These are phyloP conservation scores for Pestalotiopsis sp. DNA, from an alignment of 2,329 filamentous ascomycete genomes.

Conservation along the genomic window DNA sequence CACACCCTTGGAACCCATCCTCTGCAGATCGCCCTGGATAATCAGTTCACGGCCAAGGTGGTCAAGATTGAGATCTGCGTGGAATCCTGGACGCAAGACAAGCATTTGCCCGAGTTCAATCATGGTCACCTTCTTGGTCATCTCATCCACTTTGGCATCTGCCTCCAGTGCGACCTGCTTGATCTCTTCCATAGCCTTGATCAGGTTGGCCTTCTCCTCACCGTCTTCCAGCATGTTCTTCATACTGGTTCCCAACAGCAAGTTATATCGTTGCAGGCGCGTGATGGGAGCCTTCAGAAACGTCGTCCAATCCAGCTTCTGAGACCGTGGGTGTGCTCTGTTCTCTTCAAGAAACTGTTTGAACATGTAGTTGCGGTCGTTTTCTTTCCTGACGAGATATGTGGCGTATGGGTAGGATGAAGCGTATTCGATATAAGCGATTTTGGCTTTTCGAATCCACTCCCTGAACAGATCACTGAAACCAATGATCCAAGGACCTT, in stretches of 20 bases:
- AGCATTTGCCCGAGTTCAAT: constrained; percentile 83
- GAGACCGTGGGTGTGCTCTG: constrained; percentile 75
- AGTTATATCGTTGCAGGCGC: constrained; percentile 83
- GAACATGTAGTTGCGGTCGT: constrained; percentile 84
- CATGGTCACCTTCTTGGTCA: constrained; percentile 87
- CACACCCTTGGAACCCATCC: constrained; percentile 86
- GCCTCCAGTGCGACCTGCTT: constrained; percentile 87
- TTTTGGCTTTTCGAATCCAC: constrained; percentile 93
- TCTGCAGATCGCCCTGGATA: constrained; percentile 83
- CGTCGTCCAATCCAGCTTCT: constrained; percentile 89
- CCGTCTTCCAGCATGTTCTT: constrained; percentile 82
- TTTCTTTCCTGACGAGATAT: constrained; percentile 81
- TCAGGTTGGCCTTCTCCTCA: constrained; percentile 86
- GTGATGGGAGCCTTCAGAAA: constrained; percentile 94
- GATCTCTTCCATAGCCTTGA: constrained; percentile 87
- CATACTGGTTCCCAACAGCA: constrained; percentile 81
- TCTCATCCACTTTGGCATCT: constrained; percentile 89
- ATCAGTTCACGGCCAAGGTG: constrained; percentile 93
- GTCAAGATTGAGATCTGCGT: constrained; percentile 86
- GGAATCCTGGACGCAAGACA: constrained; percentile 84
- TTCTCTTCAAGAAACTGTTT: constrained; percentile 81
- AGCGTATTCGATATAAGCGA: constrained; percentile 90
- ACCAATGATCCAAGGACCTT: constrained; percentile 90
- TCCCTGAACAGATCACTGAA: constrained; percentile 98
- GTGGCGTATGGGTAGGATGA: constrained; percentile 83